Evolutionary conservation across 176 grass and related monocot species (phyloP).

Genomic region (Aegilops bicornis): DNA sequence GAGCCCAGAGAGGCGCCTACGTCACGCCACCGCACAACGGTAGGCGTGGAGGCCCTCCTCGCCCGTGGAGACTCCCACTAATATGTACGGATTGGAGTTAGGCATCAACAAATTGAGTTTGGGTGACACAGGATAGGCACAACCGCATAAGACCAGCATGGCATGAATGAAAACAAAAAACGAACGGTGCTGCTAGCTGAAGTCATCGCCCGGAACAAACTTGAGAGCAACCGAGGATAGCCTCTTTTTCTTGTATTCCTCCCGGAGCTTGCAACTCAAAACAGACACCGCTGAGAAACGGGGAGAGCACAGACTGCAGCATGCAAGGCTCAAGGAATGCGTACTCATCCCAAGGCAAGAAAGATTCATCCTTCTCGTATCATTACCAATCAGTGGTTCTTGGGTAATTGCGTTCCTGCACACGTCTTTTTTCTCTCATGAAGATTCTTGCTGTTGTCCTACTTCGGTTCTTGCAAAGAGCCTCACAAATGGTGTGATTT

Average conservation of each 20-base stretch:
- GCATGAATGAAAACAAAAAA: not conserved
- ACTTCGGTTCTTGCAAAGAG: not conserved
- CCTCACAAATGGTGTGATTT: not conserved
- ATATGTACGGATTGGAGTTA: not conserved
- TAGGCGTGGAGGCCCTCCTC: too few relatives aligned
- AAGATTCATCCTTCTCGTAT: not conserved
- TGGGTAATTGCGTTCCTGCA: not conserved
- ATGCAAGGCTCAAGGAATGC: conserved; percentile 19
- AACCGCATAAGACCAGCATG: not conserved
- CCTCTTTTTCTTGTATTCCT: conserved; percentile 20
- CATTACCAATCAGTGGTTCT: not conserved
- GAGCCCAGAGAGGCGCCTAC: too few relatives aligned
- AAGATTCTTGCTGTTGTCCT: not conserved
- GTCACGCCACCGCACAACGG: too few relatives aligned
- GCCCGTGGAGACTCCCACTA: too few relatives aligned
- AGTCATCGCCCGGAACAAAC: not conserved
- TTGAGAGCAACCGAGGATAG: not conserved
- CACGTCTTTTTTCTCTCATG: not conserved
- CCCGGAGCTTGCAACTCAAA: not conserved
- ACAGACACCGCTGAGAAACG: not conserved
- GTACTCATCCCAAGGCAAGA: conserved; percentile 33
- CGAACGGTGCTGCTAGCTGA: not conserved
- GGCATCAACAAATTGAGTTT: not conserved
- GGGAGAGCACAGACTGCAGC: conserved; percentile 3
- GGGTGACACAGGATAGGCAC: not conserved